Percentiles rank a stretch among this genome's conserved stretches.
These are phyloP conservation scores for Glaciozyma martinii DNA, from an alignment of 768 basidiomycete genomes.

Conservation along the genomic window DNA sequence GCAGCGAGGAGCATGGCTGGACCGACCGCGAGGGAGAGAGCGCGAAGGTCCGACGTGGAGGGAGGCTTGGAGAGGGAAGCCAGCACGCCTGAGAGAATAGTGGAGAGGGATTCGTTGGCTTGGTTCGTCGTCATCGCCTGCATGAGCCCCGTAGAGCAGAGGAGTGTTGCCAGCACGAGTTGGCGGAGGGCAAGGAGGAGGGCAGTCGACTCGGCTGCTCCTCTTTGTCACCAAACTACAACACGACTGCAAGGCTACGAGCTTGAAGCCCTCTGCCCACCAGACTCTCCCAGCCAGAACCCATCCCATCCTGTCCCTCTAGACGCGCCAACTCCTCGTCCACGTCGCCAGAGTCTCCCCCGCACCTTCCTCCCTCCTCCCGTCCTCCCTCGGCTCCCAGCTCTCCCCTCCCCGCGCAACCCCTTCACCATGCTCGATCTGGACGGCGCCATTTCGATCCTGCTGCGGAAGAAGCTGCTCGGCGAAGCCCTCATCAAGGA, in stretches of 20 bases:
- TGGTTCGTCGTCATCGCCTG: too few species aligned
- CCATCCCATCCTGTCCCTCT: neutral
- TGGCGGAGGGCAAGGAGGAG: neutral
- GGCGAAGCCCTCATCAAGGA: constrained; percentile 90
- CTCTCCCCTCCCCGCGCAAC: neutral
- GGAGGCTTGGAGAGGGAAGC: neutral
- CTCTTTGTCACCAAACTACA: neutral
- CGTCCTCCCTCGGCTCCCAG: neutral
- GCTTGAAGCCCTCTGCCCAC: neutral
- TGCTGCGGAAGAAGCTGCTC: constrained; percentile 56
- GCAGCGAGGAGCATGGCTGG: constrained; percentile 8
- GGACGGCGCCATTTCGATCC: constrained; percentile 30
- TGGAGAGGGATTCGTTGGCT: neutral
- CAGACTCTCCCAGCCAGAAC: neutral
- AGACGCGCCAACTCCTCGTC: neutral
- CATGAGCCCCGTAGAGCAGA: neutral
- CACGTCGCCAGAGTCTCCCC: neutral
- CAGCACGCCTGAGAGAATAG: constrained; percentile 3
- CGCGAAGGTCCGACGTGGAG: neutral
- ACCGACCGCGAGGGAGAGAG: constrained; percentile 14
- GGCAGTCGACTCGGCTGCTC: neutral
- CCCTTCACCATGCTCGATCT: constrained; percentile 19
- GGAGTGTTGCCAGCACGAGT: neutral
- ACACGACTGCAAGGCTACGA: neutral
- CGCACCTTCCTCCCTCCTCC: neutral